Conservation (phyloP, 1,139 yeast species). For the Yamadazyma friedrichii region DNA sequence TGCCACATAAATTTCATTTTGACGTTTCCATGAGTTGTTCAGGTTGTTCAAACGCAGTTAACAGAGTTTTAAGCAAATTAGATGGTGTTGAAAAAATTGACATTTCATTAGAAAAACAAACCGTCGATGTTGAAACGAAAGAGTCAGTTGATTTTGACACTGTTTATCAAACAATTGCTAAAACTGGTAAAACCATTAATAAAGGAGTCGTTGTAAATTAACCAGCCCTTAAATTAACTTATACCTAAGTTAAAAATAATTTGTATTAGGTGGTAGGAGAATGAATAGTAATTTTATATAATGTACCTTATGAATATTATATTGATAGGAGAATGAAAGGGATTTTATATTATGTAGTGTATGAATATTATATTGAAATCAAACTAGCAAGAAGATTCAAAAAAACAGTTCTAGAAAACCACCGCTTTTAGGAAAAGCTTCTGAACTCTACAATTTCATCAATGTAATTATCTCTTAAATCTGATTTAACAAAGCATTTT, state of each 20-base stretch:
- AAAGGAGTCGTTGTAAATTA: constrained; percentile 43
- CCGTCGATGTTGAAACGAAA: constrained; percentile 73
- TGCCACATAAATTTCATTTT: constrained; percentile 55
- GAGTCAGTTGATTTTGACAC: constrained; percentile 63
- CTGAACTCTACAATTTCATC: constrained; percentile 50
- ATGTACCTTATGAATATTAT: too few species aligned
- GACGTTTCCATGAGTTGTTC: constrained; percentile 81
- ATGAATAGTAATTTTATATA: too few species aligned
- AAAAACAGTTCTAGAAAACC: too few species aligned
- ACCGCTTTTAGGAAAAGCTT: constrained; percentile 13
- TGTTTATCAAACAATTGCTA: constrained; percentile 74
- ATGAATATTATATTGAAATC: too few species aligned
- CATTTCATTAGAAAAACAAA: constrained; percentile 76
- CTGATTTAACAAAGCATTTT: constrained; percentile 69
- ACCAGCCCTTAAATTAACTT: not conserved
- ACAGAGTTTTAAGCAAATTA: constrained; percentile 68
- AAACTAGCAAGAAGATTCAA: too few species aligned
- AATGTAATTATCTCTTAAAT: constrained; percentile 58
- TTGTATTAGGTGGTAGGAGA: too few species aligned
- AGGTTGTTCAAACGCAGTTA: constrained; percentile 87
- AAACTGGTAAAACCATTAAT: constrained; percentile 86
- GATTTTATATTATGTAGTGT: too few species aligned
- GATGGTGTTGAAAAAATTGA: constrained; percentile 74
- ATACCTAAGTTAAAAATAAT: not conserved
- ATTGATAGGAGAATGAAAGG: too few species aligned